Percentiles rank a stretch among this genome's conserved stretches.
phyloP scores from a whole-genome alignment of 192 early-diverging fungal genomes.

The Mortierella claussenii region DNA sequence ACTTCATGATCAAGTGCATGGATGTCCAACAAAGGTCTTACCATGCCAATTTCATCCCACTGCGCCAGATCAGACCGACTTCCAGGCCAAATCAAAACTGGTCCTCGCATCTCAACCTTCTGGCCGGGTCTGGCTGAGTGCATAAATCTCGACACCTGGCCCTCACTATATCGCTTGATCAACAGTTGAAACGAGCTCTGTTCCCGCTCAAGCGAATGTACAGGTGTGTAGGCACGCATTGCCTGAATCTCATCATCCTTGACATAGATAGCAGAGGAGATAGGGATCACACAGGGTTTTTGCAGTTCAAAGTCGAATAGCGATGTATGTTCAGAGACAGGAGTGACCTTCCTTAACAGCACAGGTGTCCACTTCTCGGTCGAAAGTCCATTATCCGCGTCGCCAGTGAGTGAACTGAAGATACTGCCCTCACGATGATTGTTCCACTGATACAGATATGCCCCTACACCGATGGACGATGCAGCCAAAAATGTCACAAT shows the following conservation, averaged over 20 bases:
- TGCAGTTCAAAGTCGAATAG: constrained; percentile 67
- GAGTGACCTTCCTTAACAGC: constrained; percentile 55
- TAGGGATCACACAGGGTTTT: constrained; percentile 57
- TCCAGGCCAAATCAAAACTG: constrained; percentile 64
- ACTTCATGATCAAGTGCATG: too few relatives aligned
- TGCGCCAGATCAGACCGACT: constrained; percentile 49
- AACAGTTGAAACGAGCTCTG: constrained; percentile 69
- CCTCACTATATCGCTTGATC: constrained; percentile 72
- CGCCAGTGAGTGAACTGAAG: background rate
- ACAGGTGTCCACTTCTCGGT: constrained; percentile 64
- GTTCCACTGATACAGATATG: constrained; percentile 34
- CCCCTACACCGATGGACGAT: constrained; percentile 16
- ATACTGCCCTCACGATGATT: constrained; percentile 5
- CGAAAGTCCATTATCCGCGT: constrained; percentile 41
- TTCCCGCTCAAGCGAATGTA: constrained; percentile 56
- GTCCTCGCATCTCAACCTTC: constrained; percentile 73
- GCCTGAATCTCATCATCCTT: constrained; percentile 79
- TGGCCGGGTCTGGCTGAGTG: constrained; percentile 64
- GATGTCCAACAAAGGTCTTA: too few relatives aligned
- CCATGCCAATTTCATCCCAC: constrained; percentile 66
- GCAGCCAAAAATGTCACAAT: constrained; percentile 21
- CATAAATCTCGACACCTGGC: constrained; percentile 73
- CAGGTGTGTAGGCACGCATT: constrained; percentile 75
- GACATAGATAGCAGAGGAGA: constrained; percentile 70
- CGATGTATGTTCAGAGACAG: constrained; percentile 62